Base-by-base conservation (phyloP, 208 protist genomes). In the Borovskyia barvae region DNA sequence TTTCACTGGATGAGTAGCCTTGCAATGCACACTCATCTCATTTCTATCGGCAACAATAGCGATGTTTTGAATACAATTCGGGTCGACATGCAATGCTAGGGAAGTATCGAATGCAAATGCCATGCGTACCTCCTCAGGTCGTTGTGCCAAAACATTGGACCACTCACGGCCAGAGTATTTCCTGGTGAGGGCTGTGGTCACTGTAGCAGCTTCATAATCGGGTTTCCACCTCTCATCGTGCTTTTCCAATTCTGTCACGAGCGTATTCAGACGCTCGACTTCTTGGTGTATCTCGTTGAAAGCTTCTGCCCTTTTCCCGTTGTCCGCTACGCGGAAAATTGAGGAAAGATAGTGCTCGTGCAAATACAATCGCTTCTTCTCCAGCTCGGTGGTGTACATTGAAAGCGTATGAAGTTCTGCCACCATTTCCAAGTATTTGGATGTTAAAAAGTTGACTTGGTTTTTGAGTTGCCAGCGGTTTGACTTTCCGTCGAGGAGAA, bases 291-390 rank as follows among this genome's bases (percentile, higher is more conserved):
- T 25, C 5, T 43, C 33, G 12, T 42, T 60, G 40, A 12, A 35
- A 19, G 28, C 36, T 39, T 47, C 48, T 24, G 17, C 39, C 32
- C 28, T 25, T n/a, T 24, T 25, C 22, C 20, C 26, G 28, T 20
- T 32, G 19, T 65, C 58, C 11, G 28, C 35, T 26, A 37, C 48
- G 35, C 67, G 61, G 51, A 75, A 26, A 24, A 76, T 15, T 39
- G 57, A 66, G 6, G 22, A 58, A 25, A 73, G 36, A 11, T 68
- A 68, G 35, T 82, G 80, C 46, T 82, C 73, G 39, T 80, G 72
- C 3, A 87, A 33, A 43, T 80, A 80, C 5, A 87, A 50, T 11
- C 80, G 66, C 48, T 60, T 80, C 36, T 82, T 63, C 35, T 87
- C 80, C 22, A 87, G 55, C 32, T 87, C 80, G 12, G 51, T 72